Conservation (phyloP, 2,329 filamentous ascomycete genomes). For the Pochonia chlamydosporia region DNA sequence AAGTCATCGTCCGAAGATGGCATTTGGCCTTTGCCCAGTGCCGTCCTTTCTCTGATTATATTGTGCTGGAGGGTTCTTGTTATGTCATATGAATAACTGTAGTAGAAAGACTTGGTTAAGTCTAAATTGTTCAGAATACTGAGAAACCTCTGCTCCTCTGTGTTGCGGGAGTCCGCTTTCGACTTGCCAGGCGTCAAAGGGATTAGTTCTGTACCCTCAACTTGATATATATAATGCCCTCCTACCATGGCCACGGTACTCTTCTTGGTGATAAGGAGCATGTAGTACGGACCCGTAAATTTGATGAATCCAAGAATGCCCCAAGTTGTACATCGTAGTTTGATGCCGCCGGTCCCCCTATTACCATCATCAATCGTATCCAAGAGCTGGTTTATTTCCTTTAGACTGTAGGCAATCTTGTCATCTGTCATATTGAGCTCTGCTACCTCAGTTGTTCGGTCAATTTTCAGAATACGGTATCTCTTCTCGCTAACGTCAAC, state of each 20-base stretch:
- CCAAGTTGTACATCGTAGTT: constrained; percentile 86
- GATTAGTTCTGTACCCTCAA: constrained; percentile 88
- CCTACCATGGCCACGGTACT: constrained; percentile 94
- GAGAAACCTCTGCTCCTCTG: constrained; percentile 85
- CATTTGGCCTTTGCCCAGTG: constrained; percentile 58
- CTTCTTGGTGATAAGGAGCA: constrained; percentile 93
- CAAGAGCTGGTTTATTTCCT: constrained; percentile 88
- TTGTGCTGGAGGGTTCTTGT: constrained; percentile 90
- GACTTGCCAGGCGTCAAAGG: constrained; percentile 73
- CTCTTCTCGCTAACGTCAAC: constrained; percentile 83
- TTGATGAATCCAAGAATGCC: constrained; percentile 90
- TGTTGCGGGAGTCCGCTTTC: constrained; percentile 71
- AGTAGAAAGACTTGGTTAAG: constrained; percentile 88
- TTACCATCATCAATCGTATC: constrained; percentile 95
- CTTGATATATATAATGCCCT: constrained; percentile 91
- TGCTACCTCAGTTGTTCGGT: constrained; percentile 71
- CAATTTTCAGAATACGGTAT: constrained; percentile 91
- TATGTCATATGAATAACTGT: constrained; percentile 96
- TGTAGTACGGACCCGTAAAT: constrained; percentile 94
- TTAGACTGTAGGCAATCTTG: constrained; percentile 87
- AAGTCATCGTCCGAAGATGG: constrained; percentile 58
- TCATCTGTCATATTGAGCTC: constrained; percentile 86
- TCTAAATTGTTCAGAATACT: constrained; percentile 88
- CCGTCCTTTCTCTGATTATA: constrained; percentile 71
- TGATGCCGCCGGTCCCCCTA: constrained; percentile 81